Percentiles rank a stretch among this genome's conserved stretches.
Conservation (phyloP, 2,329 filamentous ascomycete species). For the Drechslerella coelobrocha region DNA sequence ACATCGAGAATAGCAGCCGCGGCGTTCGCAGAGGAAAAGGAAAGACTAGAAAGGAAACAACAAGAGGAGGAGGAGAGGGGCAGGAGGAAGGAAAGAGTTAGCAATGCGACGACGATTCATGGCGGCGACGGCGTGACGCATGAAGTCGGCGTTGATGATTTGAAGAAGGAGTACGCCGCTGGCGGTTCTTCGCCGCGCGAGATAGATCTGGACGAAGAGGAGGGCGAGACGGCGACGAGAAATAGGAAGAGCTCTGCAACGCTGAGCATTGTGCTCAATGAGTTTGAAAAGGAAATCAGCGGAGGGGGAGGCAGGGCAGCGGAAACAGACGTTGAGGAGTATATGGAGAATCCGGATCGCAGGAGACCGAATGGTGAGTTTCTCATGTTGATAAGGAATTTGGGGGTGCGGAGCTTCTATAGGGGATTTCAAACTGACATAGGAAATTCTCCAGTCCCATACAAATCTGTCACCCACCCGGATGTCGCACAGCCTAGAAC, state of each 20-base stretch:
- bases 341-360: conserved; percentile 43
- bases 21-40: conserved; percentile 44
- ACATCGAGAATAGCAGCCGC: conserved; percentile 42
- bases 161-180: conserved; percentile 20
- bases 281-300: conserved; percentile 37
- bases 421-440: conserved; percentile 12
- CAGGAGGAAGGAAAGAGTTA: conserved; percentile 48
- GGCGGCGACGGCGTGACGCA: conserved; percentile 35
- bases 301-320: conserved; percentile 22
- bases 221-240: conserved; percentile 17
- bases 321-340: conserved; percentile 31
- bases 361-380: conserved; percentile 46
- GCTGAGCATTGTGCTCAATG: conserved; percentile 47
- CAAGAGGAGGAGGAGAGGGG: conserved; percentile 27
- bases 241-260: conserved; percentile 48
- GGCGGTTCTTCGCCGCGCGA: conserved; percentile 14
- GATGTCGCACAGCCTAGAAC: conserved; percentile 40
- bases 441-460: conserved; percentile 28
- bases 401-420: background rate
- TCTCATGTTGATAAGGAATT: background rate
- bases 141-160: conserved; percentile 35
- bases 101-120: conserved; percentile 47
- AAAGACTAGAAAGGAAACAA: conserved; percentile 23
- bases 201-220: conserved; percentile 28
- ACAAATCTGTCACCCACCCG: conserved; percentile 48